Conservation (phyloP, 129 eudicot species). For the Cynara cardunculus region DNA sequence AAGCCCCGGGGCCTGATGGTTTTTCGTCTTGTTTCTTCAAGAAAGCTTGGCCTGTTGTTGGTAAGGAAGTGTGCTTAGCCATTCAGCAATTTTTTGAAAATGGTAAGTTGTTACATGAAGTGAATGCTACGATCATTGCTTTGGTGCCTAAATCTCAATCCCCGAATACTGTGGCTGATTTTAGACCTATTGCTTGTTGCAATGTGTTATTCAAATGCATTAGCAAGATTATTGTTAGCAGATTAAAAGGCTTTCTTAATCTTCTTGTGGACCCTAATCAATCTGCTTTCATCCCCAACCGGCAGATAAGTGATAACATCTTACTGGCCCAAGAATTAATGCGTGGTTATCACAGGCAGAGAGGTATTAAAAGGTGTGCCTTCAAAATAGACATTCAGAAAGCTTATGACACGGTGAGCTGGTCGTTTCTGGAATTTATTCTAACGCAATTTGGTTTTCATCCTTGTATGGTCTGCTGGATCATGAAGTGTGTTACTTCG, state of each 20-base stretch:
- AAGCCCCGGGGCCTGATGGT: background rate
- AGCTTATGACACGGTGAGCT: background rate
- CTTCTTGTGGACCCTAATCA: background rate
- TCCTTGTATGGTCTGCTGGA: background rate
- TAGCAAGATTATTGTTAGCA: background rate
- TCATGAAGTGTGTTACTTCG: background rate
- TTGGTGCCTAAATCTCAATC: background rate
- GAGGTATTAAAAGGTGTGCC: background rate
- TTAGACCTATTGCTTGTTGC: background rate
- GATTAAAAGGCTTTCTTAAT: background rate
- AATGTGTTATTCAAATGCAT: background rate
- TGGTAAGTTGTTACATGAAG: background rate
- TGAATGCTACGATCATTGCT: background rate
- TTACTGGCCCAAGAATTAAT: background rate
- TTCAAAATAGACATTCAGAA: background rate
- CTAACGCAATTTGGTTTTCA: background rate
- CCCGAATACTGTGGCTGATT: background rate
- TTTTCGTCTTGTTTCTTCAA: background rate
- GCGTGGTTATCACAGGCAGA: background rate
- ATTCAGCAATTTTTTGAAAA: too few species aligned
- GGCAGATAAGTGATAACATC: background rate
- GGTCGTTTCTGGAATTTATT: background rate
- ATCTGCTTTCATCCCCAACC: background rate
- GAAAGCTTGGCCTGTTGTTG: background rate
- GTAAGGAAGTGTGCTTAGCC: background rate